Evolutionary conservation across 2,329 filamentous ascomycete genomes (phyloP), one percentile per base, ranked within the genome.

Genomic region (Alternaria rosae): DNA sequence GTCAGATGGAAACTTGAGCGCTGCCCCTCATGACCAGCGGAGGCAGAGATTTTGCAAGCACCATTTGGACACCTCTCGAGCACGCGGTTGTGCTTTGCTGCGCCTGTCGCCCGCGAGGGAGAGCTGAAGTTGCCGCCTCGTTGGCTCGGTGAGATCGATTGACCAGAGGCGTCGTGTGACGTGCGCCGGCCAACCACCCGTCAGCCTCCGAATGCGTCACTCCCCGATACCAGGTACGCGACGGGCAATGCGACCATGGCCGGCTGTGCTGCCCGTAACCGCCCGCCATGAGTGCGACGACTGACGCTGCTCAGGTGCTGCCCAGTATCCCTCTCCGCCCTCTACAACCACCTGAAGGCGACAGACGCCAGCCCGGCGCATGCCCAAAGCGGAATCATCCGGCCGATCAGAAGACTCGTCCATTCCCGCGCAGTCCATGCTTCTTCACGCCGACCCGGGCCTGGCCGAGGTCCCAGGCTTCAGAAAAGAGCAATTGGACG

Each of bases 401-500:
- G 67, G 59, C 59, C 54, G 57, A 65, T 62, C 61, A 61, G 48
- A 52, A 54, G 41, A 55, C 55, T 38, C 54, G 13, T 35, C 42
- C 17, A 28, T 26, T 54, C 38, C 54, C 57, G 54, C 57, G 17
- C 58, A 60, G 71, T 67, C 68, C 66, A 78, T 77, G 76, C 72
- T 72, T 64, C 74, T 77, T 55, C 66, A 74, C 45, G 42, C 62
- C 58, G 70, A 70, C 47, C 66, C 71, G 70, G 61, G 67, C 54
- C 70, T 75, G 71, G 70, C 71, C 74, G 72, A 76, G 71, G 66
- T 70, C 57, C 70, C 73, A 63, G 75, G 71, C 71, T 73, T 75
- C 64, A 64, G 69, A 10, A 67, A 65, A 38, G 69, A 69, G 67
- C 75, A 78, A 70, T 70, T 78, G 66, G 72, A 75, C 58, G 54